Evolutionary conservation across 352 stramenopile species (phyloP).

Genomic region (Phytophthora fragariae): DNA sequence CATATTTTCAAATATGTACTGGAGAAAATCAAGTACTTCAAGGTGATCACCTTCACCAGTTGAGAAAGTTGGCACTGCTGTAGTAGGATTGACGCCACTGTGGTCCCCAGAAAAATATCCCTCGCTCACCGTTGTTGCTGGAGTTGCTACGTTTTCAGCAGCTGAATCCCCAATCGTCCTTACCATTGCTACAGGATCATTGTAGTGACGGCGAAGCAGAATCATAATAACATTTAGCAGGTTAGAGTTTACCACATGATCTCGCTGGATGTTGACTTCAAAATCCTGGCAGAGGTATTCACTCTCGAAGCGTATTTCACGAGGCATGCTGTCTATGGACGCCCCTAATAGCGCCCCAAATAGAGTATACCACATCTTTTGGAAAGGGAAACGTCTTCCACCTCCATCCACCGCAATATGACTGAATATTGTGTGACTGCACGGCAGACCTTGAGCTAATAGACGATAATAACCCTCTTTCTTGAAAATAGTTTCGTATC

Average conservation of each 20-base stretch:
- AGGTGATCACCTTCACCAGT: slow-evolving; percentile 32
- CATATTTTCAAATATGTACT: slow-evolving; percentile 60
- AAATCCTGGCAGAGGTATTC: slow-evolving; percentile 78
- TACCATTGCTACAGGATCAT: slow-evolving; percentile 50
- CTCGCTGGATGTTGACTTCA: slow-evolving; percentile 64
- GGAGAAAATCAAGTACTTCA: slow-evolving; percentile 69
- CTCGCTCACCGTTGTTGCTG: background rate
- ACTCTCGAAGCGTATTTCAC: slow-evolving; percentile 70
- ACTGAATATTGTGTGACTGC: slow-evolving; percentile 41
- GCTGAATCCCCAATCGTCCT: slow-evolving; percentile 11
- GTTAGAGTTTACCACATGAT: slow-evolving; percentile 59
- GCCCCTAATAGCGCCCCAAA: slow-evolving; percentile 71
- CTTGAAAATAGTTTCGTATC: slow-evolving; percentile 66
- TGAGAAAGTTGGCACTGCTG: background rate
- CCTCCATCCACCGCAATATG: slow-evolving; percentile 11
- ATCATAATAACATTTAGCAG: slow-evolving; percentile 65
- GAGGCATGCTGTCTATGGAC: slow-evolving; percentile 65
- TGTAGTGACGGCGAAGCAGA: slow-evolving; percentile 64
- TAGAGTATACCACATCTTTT: slow-evolving; percentile 76
- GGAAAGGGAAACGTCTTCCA: slow-evolving; percentile 52
- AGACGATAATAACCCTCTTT: slow-evolving; percentile 79
- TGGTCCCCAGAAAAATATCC: background rate
- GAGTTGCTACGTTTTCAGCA: slow-evolving; percentile 6
- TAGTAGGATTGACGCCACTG: background rate
- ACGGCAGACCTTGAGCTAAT: slow-evolving; percentile 67